Base-by-base conservation (phyloP, 441 rosid genomes). In the Bruguiera hainesii region DNA sequence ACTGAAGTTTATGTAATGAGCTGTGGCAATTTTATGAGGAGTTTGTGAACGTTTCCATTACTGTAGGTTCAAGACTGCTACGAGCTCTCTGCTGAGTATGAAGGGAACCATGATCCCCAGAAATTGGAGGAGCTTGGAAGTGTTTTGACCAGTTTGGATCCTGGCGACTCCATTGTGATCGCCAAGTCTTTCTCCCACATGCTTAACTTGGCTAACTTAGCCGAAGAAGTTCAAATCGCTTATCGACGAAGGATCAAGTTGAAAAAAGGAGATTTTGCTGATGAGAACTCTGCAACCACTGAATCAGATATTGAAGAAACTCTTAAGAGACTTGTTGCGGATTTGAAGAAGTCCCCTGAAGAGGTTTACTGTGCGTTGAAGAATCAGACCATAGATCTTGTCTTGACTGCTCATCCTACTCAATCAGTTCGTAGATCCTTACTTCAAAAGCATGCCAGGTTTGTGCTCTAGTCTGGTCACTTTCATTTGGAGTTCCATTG, bases 251-350 rank as follows among this genome's bases (percentile, higher is more conserved):
- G 94, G 75, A 85, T 81, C 76, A 89, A 89, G 83, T 72, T 84
- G 71, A 91, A 89, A 82, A 94, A 87, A 79, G 97, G 98, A 48
- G 96, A 91, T 78, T 89, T 94, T 51, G 82, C 68, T 7, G 96
- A 91, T 79, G 98, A 94, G 81, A 88, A 84, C 75, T 82, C 86
- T 2, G 98, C 98, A 5, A 82, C 96, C 31, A 94, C 98, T 50
- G 98, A 94, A 72, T 94, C 98, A 20, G 96, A 93, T 78, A 85
- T 93, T 5, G 98, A 93, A 74, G 98, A 93, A 68, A 93, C 98
- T 31, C 77, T 93, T 76, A 91, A 85, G 73, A 88, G 87, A 67
- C 99, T 94, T 50, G 97, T 91, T 39, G 72, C 68, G 29, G 84
- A 91, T 51, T 63, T 94, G 30, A 88, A 89, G 31, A 94, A 89